A percentile compares a stretch with the other conserved stretches of the same genome.
Evolutionary conservation across 768 basidiomycete genomes (phyloP).

Genomic region (Coprinopsis sp.): DNA sequence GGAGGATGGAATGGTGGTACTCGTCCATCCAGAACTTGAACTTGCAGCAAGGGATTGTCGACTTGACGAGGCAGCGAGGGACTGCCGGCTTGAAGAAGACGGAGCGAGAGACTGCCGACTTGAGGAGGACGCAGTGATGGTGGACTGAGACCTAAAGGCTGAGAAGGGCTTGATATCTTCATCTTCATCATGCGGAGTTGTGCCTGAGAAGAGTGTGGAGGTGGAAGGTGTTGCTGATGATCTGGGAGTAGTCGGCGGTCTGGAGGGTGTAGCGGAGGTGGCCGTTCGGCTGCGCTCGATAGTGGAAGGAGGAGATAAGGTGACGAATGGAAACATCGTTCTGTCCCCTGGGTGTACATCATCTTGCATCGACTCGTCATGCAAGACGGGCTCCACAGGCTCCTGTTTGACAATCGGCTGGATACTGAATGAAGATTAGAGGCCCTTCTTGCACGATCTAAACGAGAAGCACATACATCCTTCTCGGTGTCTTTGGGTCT

Average conservation of each 20-base stretch:
- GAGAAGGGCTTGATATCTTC: slow-evolving; percentile 7
- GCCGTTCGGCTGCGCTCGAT: too few species aligned
- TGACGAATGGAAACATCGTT: slow-evolving; percentile 4
- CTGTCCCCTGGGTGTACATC: not conserved
- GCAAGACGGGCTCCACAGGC: too few species aligned
- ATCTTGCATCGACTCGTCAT: too few species aligned
- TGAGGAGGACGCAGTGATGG: not conserved
- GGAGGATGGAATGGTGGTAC: too few species aligned
- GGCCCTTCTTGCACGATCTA: not conserved
- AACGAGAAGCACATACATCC: not conserved
- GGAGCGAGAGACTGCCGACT: too few species aligned
- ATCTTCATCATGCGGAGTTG: not conserved
- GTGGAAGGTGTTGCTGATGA: not conserved
- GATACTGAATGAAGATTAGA: not conserved
- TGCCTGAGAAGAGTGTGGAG: not conserved
- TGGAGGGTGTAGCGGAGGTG: not conserved
- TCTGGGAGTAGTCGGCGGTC: not conserved
- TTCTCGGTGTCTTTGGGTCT: not conserved
- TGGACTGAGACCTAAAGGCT: slow-evolving; percentile 10
- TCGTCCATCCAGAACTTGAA: too few species aligned
- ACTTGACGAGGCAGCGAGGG: too few species aligned
- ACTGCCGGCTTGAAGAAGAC: too few species aligned
- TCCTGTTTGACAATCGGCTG: not conserved
- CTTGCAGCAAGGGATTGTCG: too few species aligned
- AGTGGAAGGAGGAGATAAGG: slow-evolving; percentile 1